A percentile compares a stretch with the other conserved stretches of the same genome.
Evolutionary conservation across 2,329 filamentous ascomycete genomes (phyloP).

Genomic region (Fusarium sp.): DNA sequence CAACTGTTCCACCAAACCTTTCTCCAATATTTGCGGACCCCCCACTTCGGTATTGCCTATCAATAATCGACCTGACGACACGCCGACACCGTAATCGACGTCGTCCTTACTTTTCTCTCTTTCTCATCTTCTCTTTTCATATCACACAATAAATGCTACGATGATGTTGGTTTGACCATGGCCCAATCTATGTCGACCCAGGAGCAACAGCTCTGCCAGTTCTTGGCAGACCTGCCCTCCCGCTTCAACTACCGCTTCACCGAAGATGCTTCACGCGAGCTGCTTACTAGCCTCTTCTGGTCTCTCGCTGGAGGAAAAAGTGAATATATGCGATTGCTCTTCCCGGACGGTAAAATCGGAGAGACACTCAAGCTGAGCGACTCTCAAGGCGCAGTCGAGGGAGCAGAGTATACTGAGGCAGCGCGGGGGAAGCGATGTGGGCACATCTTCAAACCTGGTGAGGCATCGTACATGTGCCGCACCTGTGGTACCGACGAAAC

Average conservation of each 20-base stretch:
- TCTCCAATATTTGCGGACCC: conserved; percentile 33
- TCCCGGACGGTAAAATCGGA: conserved; percentile 75
- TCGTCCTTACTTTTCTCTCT: conserved; percentile 2
- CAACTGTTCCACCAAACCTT: conserved; percentile 32
- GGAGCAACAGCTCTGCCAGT: conserved; percentile 84
- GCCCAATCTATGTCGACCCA: conserved; percentile 66
- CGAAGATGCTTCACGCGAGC: conserved; percentile 72
- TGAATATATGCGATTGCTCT: conserved; percentile 80
- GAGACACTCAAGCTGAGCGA: conserved; percentile 79
- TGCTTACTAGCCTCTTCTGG: conserved; percentile 84
- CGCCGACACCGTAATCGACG: conserved; percentile 30
- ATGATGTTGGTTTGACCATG: conserved; percentile 53
- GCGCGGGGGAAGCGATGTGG: conserved; percentile 94
- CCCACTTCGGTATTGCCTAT: conserved; percentile 20
- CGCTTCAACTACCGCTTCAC: conserved; percentile 79
- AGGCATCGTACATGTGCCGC: conserved; percentile 92
- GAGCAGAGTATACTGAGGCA: conserved; percentile 91
- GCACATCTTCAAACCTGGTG: conserved; percentile 94
- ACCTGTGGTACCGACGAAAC: conserved; percentile 96
- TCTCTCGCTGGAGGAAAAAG: conserved; percentile 80
- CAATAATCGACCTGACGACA: conserved; percentile 36
- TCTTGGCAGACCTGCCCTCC: conserved; percentile 79
- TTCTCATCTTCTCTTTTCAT: not conserved
- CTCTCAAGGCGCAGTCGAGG: conserved; percentile 91
- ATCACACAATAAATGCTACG: conserved; percentile 20